A percentile compares a stretch with the other conserved stretches of the same genome.
phyloP scores from a whole-genome alignment of 75 land plant genomes.

The Cunninghamia lanceolata region DNA sequence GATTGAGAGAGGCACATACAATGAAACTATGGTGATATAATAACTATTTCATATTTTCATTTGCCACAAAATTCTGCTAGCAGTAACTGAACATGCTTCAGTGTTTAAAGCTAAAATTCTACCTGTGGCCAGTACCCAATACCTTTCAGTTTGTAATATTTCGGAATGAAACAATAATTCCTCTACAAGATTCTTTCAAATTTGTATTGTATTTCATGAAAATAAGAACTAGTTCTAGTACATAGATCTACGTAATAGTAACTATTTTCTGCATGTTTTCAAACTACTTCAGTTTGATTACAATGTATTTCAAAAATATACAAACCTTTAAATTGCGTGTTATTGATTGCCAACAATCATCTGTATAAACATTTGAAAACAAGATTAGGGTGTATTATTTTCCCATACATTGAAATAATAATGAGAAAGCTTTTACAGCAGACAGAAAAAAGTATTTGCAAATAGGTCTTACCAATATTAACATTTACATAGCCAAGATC shows the following conservation, averaged over 20 bases:
- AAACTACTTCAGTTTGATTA: background rate
- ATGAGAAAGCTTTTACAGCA: background rate
- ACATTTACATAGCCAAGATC: constrained; percentile 83
- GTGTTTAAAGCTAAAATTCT: background rate
- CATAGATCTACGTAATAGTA: background rate
- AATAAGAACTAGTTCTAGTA: background rate
- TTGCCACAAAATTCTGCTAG: background rate
- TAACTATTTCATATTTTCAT: background rate
- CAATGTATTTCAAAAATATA: background rate
- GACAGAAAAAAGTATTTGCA: background rate
- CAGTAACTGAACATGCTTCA: background rate
- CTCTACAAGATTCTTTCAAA: background rate
- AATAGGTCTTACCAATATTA: constrained; percentile 66
- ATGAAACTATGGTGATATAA: background rate
- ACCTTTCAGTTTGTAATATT: background rate
- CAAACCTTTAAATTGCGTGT: constrained; percentile 41
- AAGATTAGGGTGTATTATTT: background rate
- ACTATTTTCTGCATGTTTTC: background rate
- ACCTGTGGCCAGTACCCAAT: background rate
- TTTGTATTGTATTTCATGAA: background rate
- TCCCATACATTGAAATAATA: background rate
- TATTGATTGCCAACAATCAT: constrained; percentile 90
- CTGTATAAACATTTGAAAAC: constrained; percentile 28
- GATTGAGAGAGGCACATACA: background rate
- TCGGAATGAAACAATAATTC: background rate